Conservation (phyloP, 306 rosid species). For the Vigna trinervia region DNA sequence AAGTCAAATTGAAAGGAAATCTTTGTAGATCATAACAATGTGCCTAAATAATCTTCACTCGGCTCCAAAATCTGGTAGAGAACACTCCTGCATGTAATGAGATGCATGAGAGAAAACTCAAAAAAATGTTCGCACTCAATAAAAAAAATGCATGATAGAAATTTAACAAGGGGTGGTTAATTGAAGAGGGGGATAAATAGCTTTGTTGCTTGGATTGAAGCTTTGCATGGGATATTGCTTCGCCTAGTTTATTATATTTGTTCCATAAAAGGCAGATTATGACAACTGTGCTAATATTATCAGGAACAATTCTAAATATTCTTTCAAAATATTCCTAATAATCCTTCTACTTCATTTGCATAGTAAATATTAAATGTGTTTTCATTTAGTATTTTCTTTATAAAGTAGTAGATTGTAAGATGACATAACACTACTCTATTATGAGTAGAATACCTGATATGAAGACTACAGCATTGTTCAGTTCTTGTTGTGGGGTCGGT, state of each 20-base stretch:
- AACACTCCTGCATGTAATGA: slow-evolving; percentile 41
- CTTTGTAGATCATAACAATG: slow-evolving; percentile 39
- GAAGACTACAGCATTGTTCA: not conserved
- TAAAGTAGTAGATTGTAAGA: not conserved
- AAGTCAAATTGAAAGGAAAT: slow-evolving; percentile 35
- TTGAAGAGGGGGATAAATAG: not conserved
- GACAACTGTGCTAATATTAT: slow-evolving; percentile 6
- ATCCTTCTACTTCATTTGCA: not conserved
- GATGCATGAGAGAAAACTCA: slow-evolving; percentile 19
- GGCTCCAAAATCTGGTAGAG: slow-evolving; percentile 29
- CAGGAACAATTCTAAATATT: not conserved
- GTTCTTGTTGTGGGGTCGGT: slow-evolving; percentile 39
- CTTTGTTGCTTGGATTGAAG: not conserved
- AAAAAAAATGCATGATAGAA: slow-evolving; percentile 6
- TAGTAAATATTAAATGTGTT: not conserved
- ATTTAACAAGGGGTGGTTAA: not conserved
- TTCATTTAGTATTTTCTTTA: not conserved
- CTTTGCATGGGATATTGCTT: slow-evolving; percentile 2
- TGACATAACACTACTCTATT: not conserved
- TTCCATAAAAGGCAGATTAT: slow-evolving; percentile 10
- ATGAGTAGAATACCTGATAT: slow-evolving; percentile 13
- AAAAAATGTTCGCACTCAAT: too few species aligned
- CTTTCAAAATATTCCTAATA: not conserved
- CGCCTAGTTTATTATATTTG: slow-evolving; percentile 13
- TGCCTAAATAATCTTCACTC: slow-evolving; percentile 35